Base-by-base conservation (phyloP, 202 grass and related monocot species). In the Elaeis oleifera region DNA sequence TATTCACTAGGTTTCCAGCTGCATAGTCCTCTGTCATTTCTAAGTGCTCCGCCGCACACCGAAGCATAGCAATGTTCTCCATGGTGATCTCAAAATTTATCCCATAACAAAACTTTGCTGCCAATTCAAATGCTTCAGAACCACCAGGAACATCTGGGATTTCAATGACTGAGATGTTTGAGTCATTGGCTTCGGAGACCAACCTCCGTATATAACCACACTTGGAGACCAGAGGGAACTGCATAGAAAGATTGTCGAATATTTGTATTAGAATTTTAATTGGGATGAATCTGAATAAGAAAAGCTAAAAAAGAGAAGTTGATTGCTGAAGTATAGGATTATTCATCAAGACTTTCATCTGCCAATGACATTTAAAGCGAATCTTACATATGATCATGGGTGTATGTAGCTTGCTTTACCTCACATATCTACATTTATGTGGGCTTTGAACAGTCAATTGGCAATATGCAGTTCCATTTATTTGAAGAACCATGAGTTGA, bases 21-120 rank as follows among this genome's bases (percentile, higher is more conserved):
- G 28, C 29, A 61, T 70, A 67, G 19, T 86, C 88, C 58, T 95
- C 86, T 7, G 82, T 78, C 92, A 97, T 97, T 61, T 97, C 84
- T 23, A 97, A 82, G 73, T 85, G 83, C 71, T 92, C 82, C 16
- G 88, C 84, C 1, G 57, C 82, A 64, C 94, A 97, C 50, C 94
- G 82, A 52, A 92, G 76, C 77, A 77, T 74, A 1, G 82, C 82
- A 20, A 92, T 64, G 76, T 97, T 97, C 54, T 89, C 84, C 21
- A 67, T 65, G 4, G 77, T 89, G 79, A 97, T 89, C 69, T 86
- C 84, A 5, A 92, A 68, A 58, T 75, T 66, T 58, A 78, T 26
- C 51, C 88, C 94, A 65, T 99, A 94, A 78, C 88, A 94, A 78
- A 89, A 99, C 61, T 82, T 86, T 5, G 55, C 27, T 28, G 79